Conservation (phyloP, 345 rosid species). For the Erysimum cheiranthoides region DNA sequence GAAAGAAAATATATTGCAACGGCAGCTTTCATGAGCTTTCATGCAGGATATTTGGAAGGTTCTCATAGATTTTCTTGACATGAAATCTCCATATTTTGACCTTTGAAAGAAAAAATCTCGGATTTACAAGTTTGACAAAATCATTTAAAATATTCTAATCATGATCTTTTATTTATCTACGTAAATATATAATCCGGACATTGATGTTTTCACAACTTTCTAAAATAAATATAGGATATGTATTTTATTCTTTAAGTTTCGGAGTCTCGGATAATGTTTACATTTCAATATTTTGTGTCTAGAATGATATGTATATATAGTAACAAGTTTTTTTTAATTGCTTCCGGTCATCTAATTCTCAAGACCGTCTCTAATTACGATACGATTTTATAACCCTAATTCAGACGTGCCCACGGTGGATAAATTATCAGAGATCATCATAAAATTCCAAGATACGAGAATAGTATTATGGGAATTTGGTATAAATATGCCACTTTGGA, state of each 20-base stretch:
- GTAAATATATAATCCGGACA: neutral
- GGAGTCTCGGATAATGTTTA: neutral
- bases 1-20: slow-evolving; percentile 1
- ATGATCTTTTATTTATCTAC: neutral
- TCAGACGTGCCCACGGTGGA: too few relatives aligned
- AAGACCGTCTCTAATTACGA: too few relatives aligned
- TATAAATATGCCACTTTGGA: too few relatives aligned
- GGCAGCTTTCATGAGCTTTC: slow-evolving; percentile 3
- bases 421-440: too few relatives aligned
- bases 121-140: neutral
- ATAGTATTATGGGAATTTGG: too few relatives aligned
- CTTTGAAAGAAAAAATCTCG: neutral
- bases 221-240: neutral
- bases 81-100: neutral
- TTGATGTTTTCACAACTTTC: neutral
- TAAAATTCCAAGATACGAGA: too few relatives aligned
- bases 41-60: slow-evolving; percentile 2
- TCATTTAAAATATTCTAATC: neutral
- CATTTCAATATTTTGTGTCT: too few relatives aligned
- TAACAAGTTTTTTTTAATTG: too few relatives aligned
- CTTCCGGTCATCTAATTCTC: too few relatives aligned
- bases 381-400: too few relatives aligned
- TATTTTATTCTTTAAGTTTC: neutral
- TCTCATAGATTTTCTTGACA: neutral
- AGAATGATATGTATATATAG: too few relatives aligned